Base-by-base conservation (phyloP, 768 basidiomycete species). In the Leccinum sublutescens region DNA sequence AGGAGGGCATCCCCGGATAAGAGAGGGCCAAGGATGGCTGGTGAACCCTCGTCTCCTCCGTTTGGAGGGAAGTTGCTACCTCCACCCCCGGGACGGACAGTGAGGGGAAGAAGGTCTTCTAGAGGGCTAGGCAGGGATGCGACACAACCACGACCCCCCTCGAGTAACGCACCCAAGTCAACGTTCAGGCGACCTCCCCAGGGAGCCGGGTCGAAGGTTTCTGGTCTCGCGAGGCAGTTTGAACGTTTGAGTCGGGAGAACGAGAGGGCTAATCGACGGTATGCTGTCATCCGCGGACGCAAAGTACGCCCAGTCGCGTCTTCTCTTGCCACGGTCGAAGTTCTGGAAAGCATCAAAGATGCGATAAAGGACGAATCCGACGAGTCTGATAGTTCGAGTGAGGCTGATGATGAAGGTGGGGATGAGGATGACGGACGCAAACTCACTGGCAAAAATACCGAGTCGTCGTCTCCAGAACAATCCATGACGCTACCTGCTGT, bases 231-330 rank as follows among this genome's bases (percentile, higher is more conserved):
- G 10, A 87, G 89, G 64, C 93, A 97, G 62, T 98, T 92, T 71
- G 95, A 97, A 72, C 85, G 91, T 15, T 82, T 97, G 33, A 84
- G 80, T 56, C 83, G 84, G 49, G 92, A 94, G 40, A 82, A 75
- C 7, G 90, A 93, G 66, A 84, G 85, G 38, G 82, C 86, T 2
- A 93, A 85, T 66, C 83, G 87, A 56, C 84, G 89, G 23, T 91
- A 96, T 67, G 84, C 87, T n/a, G 85, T 94, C 55, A 91, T 95
- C 67, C 84, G 93, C 38, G 91, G 90, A 11, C 88, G 86, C 62
- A 85, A 89, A 49, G 91, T 93, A 19, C 88, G 96, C 33, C 96
- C 97, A 12, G 93, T 98, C 14, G 90, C 91, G 19, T 88, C 88
- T 25, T 89, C 95, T 15, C 84, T 87, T 49, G 94, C 93, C 15